Base-by-base conservation (phyloP, 2,329 filamentous ascomycete species). In the Alternaria hordeiaustralica region DNA sequence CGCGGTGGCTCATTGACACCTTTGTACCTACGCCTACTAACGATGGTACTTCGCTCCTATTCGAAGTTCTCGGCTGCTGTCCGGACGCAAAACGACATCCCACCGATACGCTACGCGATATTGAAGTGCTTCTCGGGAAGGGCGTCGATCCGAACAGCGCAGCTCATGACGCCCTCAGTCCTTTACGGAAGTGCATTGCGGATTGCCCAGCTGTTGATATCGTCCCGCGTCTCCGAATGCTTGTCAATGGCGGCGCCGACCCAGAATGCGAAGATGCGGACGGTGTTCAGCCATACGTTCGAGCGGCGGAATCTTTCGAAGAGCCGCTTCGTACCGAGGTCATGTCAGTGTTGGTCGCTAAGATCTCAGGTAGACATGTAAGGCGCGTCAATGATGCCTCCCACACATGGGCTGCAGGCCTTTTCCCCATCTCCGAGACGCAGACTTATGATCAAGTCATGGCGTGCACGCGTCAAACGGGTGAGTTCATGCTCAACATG, bases 181-280 rank as follows among this genome's bases (percentile, higher is more conserved):
- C 77, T 5, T 61, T 79, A 12, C 55, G 69, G 9, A 70, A 62
- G 23, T 78, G 75, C 33, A 71, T 79, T 4, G 66, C 75, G 20
- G 65, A 66, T 13, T 75, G 72, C 20, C 71, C 74, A 5, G 65
- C 73, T 18, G 68, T 72, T 6, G 76, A 79, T 46, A 65, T 79
- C 3, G 58, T 77, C 1, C 55, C 66, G 1, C 56, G 75, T n/a
- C 45, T 76, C 1, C 68, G 65, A 20, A 55, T 71, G 11, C 70
- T 79, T 12, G 69, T 79, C 5, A 64, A 73, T 12, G 66, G 61
- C 1, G 76, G 77, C n/a, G 77, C 77, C 12, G 71, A 79, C 50
- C 73, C 75, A 2, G 74, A 77, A 51, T 50, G 66, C 11, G 66
- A 65, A 55, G 71, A 72, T 21, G 15, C 57, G 3, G 68, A 73